Percentiles rank a stretch among this genome's conserved stretches.
Evolutionary conservation across 106 monocot genomes (phyloP).

Genomic region (Iris macrosiphon): DNA sequence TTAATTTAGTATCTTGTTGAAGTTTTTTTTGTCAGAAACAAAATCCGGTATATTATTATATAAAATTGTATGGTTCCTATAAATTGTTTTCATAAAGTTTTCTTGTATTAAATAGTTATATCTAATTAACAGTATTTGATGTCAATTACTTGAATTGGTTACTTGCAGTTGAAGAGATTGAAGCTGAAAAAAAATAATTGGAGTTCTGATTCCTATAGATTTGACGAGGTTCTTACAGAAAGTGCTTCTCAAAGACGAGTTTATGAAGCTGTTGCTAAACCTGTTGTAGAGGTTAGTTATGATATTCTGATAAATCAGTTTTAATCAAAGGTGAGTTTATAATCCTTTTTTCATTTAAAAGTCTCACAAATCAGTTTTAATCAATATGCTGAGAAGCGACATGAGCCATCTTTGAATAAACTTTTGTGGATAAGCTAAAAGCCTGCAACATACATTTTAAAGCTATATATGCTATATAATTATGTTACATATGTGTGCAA

Average conservation of each 20-base stretch:
- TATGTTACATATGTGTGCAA: too few species aligned
- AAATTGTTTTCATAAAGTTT: not conserved
- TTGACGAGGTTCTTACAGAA: constrained; percentile 75
- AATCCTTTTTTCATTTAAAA: too few species aligned
- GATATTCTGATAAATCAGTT: too few species aligned
- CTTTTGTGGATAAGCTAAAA: too few species aligned
- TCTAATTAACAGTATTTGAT: not conserved
- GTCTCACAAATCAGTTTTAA: too few species aligned
- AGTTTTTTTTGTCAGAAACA: not conserved
- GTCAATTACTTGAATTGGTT: not conserved
- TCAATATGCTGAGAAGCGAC: too few species aligned
- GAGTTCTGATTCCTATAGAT: constrained; percentile 69
- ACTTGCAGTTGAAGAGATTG: constrained; percentile 56
- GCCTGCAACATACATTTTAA: too few species aligned
- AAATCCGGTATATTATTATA: too few species aligned
- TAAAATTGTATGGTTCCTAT: too few species aligned
- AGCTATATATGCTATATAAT: too few species aligned
- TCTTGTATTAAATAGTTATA: not conserved
- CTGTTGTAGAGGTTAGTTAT: constrained; percentile 72
- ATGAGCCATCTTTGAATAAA: too few species aligned
- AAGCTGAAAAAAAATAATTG: constrained; percentile 82
- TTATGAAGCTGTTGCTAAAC: constrained; percentile 71
- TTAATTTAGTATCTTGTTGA: not conserved
- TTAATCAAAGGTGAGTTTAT: too few species aligned
- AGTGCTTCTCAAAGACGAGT: constrained; percentile 77